Percentiles rank a stretch among this genome's conserved stretches.
phyloP scores from a whole-genome alignment of 768 basidiomycete genomes.

The Boletus speciosus region DNA sequence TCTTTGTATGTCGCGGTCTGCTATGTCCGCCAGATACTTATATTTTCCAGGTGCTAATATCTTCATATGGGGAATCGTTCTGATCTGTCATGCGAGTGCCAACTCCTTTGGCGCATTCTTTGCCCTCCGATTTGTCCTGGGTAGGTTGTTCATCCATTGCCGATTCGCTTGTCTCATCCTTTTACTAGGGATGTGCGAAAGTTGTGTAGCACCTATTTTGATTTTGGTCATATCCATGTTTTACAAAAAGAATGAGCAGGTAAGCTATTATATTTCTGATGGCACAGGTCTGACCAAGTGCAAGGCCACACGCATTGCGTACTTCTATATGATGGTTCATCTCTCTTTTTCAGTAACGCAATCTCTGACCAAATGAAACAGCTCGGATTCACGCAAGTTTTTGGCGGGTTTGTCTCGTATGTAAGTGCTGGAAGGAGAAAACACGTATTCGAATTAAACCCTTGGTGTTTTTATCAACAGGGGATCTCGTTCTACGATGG shows the following conservation, averaged over 20 bases:
- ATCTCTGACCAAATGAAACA: not conserved
- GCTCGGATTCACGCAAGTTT: conserved; percentile 27
- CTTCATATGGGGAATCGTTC: conserved; percentile 36
- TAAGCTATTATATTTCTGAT: not conserved
- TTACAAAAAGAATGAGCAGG: conserved; percentile 42
- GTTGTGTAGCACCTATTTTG: conserved; percentile 39
- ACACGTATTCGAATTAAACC: not conserved
- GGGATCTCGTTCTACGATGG: conserved; percentile 33
- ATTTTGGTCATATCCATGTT: conserved; percentile 38
- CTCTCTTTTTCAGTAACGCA: not conserved
- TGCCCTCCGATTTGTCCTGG: conserved; percentile 33
- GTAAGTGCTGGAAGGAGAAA: conserved; percentile 8
- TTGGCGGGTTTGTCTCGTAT: conserved; percentile 40
- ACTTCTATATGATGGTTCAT: conserved; percentile 37
- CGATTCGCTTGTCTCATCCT: not conserved
- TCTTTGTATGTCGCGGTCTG: conserved; percentile 24
- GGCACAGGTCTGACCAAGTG: not conserved
- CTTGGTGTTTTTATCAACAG: not conserved
- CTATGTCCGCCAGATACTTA: not conserved
- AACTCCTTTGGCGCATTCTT: conserved; percentile 37
- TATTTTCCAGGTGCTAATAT: conserved; percentile 32
- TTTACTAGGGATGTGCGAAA: conserved; percentile 33
- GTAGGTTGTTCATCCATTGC: not conserved
- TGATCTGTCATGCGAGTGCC: conserved; percentile 35
- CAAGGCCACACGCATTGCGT: conserved; percentile 32